These are phyloP conservation scores for Daldinia childiae DNA, from an alignment of 495 filamentous ascomycete species.

Conservation along the genomic window DNA sequence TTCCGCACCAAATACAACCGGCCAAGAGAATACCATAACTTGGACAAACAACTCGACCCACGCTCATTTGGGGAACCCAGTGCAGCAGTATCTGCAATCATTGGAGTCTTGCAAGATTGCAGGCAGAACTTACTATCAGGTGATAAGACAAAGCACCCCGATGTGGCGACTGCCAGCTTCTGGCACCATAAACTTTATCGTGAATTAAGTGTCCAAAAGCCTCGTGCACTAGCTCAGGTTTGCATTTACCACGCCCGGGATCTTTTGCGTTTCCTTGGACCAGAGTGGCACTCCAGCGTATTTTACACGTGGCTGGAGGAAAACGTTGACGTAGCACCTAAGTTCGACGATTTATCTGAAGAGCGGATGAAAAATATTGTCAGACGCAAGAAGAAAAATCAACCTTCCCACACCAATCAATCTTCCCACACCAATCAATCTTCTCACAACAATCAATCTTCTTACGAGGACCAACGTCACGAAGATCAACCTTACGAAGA, in stretches of 20 bases:
- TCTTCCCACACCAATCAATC: not conserved
- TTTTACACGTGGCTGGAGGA: slow-evolving; percentile 45
- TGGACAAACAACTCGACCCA: not conserved
- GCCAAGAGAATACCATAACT: not conserved
- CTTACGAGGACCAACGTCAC: not conserved
- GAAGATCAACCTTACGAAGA: not conserved
- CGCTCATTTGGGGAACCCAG: not conserved
- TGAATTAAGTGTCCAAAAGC: slow-evolving; percentile 47
- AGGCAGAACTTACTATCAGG: slow-evolving; percentile 16
- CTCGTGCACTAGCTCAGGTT: slow-evolving; percentile 38
- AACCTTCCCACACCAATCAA: not conserved
- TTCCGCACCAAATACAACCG: slow-evolving; percentile 1
- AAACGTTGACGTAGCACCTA: slow-evolving; percentile 30
- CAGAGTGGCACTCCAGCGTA: slow-evolving; percentile 44
- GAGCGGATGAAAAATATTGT: slow-evolving; percentile 42
- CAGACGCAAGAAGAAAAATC: slow-evolving; percentile 45
- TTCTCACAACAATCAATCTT: not conserved
- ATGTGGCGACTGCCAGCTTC: slow-evolving; percentile 30
- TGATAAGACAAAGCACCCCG: slow-evolving; percentile 39
- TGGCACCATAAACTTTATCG: slow-evolving; percentile 45
- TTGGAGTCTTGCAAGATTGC: slow-evolving; percentile 36
- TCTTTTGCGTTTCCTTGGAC: slow-evolving; percentile 40
- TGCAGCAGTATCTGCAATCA: slow-evolving; percentile 9
- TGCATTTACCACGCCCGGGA: slow-evolving; percentile 49
- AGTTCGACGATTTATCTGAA: slow-evolving; percentile 31